Conservation (phyloP, 192 early-diverging fungal species). For the Bifiguratus adelaidae region DNA sequence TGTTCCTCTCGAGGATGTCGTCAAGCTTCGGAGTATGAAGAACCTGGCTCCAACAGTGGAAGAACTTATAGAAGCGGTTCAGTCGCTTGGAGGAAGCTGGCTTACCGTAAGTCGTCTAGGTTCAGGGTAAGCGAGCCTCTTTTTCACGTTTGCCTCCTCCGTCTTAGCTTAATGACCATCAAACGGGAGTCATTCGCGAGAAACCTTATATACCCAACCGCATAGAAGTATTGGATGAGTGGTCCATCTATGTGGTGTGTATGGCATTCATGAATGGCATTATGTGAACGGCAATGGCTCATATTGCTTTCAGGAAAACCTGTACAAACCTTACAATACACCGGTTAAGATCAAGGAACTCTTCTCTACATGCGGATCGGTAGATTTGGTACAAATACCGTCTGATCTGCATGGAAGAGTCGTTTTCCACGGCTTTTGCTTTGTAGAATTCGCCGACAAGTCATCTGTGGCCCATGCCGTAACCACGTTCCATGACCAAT, state of each 20-base stretch:
- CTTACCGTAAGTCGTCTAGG: no score
- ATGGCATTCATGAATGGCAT: no score
- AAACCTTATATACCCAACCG: constrained; percentile 5
- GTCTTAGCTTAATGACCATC: not conserved
- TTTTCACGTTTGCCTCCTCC: no score
- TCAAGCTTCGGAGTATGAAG: not conserved
- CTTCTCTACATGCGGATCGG: constrained; percentile 2
- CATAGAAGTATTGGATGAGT: constrained; percentile 8
- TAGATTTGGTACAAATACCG: constrained; percentile 8
- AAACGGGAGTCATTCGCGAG: not conserved
- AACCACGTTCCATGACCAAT: not conserved
- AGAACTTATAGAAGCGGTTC: not conserved
- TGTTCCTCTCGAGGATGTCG: not conserved
- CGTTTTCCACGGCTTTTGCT: constrained; percentile 4
- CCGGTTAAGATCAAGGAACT: not conserved
- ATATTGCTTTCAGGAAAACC: constrained; percentile 5
- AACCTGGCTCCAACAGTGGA: not conserved
- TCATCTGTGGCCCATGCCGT: constrained; percentile 6
- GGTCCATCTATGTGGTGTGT: constrained; percentile 13
- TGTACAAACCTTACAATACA: constrained; percentile 1
- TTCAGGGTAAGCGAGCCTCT: no score
- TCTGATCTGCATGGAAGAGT: not conserved
- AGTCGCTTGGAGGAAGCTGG: no score
- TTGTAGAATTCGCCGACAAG: constrained; percentile 11
- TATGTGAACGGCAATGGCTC: no score